Percentiles rank a stretch among this genome's conserved stretches.
Evolutionary conservation across 202 grass and related monocot genomes (phyloP).

Genomic region (Eragrostis tef): DNA sequence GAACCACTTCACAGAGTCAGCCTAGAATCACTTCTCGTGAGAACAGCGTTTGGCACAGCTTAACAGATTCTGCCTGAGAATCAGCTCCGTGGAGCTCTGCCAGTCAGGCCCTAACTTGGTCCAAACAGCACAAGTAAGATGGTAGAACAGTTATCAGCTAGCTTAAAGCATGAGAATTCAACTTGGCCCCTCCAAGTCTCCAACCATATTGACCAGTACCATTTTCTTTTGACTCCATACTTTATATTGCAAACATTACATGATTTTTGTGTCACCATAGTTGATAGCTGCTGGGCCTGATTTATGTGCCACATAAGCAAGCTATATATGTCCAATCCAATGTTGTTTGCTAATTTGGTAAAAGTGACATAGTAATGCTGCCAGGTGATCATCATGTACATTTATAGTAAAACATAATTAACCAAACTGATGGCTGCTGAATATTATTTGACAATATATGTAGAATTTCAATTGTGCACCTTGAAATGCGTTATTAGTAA

Average conservation of each 20-base stretch:
- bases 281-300: neutral
- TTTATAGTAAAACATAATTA: neutral
- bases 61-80: too few relatives aligned
- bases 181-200: too few relatives aligned
- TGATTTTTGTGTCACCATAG: neutral
- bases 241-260: constrained; percentile 3
- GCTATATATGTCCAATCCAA: neutral
- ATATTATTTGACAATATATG: neutral
- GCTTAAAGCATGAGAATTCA: neutral
- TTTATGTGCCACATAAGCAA: too few relatives aligned
- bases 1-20: too few relatives aligned
- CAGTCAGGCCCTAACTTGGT: neutral
- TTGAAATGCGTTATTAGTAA: constrained; percentile 11
- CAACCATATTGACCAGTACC: neutral
- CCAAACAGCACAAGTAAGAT: constrained; percentile 4
- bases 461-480: neutral
- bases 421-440: neutral
- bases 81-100: too few relatives aligned
- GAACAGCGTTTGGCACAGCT: too few relatives aligned
- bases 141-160: neutral
- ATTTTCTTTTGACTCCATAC: neutral
- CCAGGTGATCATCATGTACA: neutral
- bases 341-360: neutral
- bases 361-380: neutral
- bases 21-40: too few relatives aligned